Base-by-base conservation (phyloP, 2,329 filamentous ascomycete genomes). In the Tolypocladium paradoxum region DNA sequence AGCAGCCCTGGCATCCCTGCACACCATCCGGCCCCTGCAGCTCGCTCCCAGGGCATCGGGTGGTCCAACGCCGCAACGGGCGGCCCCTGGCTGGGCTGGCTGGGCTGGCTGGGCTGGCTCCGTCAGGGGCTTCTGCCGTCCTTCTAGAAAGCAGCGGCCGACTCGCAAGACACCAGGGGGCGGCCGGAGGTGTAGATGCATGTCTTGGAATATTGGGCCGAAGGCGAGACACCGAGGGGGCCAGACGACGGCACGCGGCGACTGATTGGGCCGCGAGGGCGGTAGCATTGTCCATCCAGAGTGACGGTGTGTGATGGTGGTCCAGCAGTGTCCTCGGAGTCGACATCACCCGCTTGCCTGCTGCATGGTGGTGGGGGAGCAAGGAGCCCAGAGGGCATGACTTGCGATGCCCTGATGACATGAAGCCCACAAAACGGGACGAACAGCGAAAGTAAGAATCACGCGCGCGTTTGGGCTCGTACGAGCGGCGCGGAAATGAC, bases 141-240 rank as follows among this genome's bases (percentile, higher is more conserved):
- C 55, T 66, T 66, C 64, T 64, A 64, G 64, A 66, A 65, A 54
- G 33, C 27, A n/a, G 18, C 20, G 33, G 4, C 16, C 16, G 11
- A 18, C 16, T 24, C 36, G 33, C 47, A 4, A 24, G 47, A 29
- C 33, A 50, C 7, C 37, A 40, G 18, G 48, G 16, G 33, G 22
- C 22, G 16, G 36, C 27, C 49, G 35, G 27, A n/a, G 36, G 31
- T 31, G 20, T n/a, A n/a, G n/a, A n/a, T n/a, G n/a, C 20, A 40
- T 48, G 38, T 43, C 20, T 49, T 33, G 16, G n/a, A 16, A 31
- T 33, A 29, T n/a, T n/a, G 18, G n/a, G 18, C 27, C 27, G 27
- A 47, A 20, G 27, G 8, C 20, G 27, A 47, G 43, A 33, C 43
- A 33, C 27, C 4, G 27, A 20, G 27, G 20, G 43, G 27, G 43